phyloP scores from a whole-genome alignment of 2,329 filamentous ascomycete genomes.

The Sclerotinia nivalis region DNA sequence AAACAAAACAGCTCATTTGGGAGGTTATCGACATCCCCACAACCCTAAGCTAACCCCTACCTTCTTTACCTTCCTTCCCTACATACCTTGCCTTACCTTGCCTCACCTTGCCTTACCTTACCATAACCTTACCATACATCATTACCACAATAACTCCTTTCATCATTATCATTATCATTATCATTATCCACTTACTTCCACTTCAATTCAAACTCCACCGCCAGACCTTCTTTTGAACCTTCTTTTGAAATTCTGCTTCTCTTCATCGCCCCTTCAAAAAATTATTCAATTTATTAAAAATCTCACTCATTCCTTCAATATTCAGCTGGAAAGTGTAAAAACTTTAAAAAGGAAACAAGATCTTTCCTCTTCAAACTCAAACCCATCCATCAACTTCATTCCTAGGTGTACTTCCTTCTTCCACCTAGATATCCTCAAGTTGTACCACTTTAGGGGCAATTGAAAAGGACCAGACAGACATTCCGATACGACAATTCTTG shows the following conservation, averaged over 20 bases:
- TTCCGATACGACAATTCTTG: constrained; percentile 16
- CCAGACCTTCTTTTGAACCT: constrained; percentile 13
- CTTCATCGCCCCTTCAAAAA: background rate
- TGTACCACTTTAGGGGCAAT: constrained; percentile 3
- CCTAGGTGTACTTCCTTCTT: background rate
- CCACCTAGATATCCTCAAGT: background rate
- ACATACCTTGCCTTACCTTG: too few relatives aligned
- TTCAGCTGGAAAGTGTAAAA: constrained; percentile 5
- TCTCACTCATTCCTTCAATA: constrained; percentile 12
- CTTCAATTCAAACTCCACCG: constrained; percentile 12
- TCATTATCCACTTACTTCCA: background rate
- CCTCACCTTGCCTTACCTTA: background rate
- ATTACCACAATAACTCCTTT: background rate
- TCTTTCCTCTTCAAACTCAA: constrained; percentile 5
- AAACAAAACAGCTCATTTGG: too few relatives aligned
- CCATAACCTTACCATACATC: background rate
- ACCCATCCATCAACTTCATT: background rate
- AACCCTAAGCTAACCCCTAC: too few relatives aligned
- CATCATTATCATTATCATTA: background rate
- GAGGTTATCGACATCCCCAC: too few relatives aligned
- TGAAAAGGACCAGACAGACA: background rate
- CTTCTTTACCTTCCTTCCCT: too few relatives aligned
- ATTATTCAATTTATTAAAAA: background rate
- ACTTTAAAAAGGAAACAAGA: background rate
- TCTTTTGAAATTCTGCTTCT: constrained; percentile 7